A percentile compares a stretch with the other conserved stretches of the same genome.
phyloP scores from a whole-genome alignment of 2,329 filamentous ascomycete species.

The Claviceps sp. region DNA sequence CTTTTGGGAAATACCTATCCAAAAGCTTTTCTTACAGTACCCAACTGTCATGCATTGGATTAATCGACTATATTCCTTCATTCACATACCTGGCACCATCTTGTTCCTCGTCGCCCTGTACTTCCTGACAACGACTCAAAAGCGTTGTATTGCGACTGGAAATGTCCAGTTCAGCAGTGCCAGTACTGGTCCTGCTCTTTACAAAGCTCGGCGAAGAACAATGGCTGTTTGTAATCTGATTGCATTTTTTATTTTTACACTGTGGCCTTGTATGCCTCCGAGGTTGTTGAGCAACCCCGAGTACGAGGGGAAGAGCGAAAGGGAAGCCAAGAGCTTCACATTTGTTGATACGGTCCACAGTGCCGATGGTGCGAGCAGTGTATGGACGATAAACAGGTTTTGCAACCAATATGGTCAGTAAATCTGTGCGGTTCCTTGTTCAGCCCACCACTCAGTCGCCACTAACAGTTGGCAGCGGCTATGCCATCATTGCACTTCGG shows the following conservation, averaged over 20 bases:
- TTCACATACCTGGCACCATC: slow-evolving; percentile 66
- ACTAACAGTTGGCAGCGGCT: slow-evolving; percentile 34
- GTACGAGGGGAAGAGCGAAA: slow-evolving; percentile 40
- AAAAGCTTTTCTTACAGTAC: slow-evolving; percentile 28
- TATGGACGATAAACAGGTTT: slow-evolving; percentile 54
- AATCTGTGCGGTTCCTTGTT: neutral
- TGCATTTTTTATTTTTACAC: slow-evolving; percentile 47
- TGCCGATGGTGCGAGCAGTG: slow-evolving; percentile 39
- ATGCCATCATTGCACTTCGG: slow-evolving; percentile 69
- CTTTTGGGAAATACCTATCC: slow-evolving; percentile 44
- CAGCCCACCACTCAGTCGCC: neutral
- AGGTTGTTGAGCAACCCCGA: slow-evolving; percentile 42
- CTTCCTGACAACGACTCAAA: slow-evolving; percentile 54
- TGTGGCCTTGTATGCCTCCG: slow-evolving; percentile 52
- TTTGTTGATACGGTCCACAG: slow-evolving; percentile 50
- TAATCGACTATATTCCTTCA: slow-evolving; percentile 63
- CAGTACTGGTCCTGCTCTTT: slow-evolving; percentile 31
- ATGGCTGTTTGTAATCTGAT: slow-evolving; percentile 49
- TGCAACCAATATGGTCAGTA: slow-evolving; percentile 59
- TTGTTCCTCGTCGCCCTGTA: slow-evolving; percentile 52
- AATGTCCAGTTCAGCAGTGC: slow-evolving; percentile 17
- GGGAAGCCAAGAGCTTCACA: slow-evolving; percentile 45
- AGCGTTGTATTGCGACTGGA: slow-evolving; percentile 23
- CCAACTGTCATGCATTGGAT: slow-evolving; percentile 51
- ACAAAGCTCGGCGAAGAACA: slow-evolving; percentile 42